Evolutionary conservation across 2,329 filamentous ascomycete species (phyloP).

Genomic region (Paradendryphiella salina): DNA sequence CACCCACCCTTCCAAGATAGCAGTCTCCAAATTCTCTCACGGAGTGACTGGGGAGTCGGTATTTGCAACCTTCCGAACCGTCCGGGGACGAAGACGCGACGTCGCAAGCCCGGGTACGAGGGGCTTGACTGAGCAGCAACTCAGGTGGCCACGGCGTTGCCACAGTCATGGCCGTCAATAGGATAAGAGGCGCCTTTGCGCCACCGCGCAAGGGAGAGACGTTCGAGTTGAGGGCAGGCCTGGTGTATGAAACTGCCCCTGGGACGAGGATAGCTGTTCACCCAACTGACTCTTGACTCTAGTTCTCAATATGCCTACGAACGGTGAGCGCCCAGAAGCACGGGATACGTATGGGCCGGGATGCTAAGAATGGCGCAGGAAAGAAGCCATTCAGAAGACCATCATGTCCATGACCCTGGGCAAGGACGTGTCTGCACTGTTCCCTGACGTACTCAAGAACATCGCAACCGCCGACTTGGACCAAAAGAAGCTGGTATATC

Average conservation of each 20-base stretch:
- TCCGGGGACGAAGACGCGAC: conserved; percentile 1
- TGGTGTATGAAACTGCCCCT: conserved; percentile 60
- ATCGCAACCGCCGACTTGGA: conserved; percentile 93
- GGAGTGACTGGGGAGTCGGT: conserved; percentile 3
- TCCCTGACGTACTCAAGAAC: conserved; percentile 97
- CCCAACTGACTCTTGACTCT: conserved; percentile 42
- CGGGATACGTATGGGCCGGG: neutral
- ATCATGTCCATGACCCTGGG: conserved; percentile 99
- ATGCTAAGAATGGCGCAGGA: conserved; percentile 58
- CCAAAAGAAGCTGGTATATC: conserved; percentile 98
- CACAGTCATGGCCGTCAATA: conserved; percentile 83
- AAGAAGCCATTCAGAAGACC: conserved; percentile 98
- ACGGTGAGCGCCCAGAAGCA: conserved; percentile 55
- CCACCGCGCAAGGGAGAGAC: conserved; percentile 96
- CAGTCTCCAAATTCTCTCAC: neutral
- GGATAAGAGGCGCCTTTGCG: conserved; percentile 91
- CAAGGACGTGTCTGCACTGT: conserved; percentile 96
- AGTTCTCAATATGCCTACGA: conserved; percentile 99
- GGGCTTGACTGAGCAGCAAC: conserved; percentile 40
- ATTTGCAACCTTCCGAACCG: conserved; percentile 1
- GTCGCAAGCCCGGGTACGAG: conserved; percentile 35
- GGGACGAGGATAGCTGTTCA: conserved; percentile 15
- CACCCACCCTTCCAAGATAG: conserved; percentile 4
- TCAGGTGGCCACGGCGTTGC: conserved; percentile 34
- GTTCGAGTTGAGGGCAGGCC: conserved; percentile 90